phyloP scores from a whole-genome alignment of 768 basidiomycete species.

The Mycena rebaudengoi region DNA sequence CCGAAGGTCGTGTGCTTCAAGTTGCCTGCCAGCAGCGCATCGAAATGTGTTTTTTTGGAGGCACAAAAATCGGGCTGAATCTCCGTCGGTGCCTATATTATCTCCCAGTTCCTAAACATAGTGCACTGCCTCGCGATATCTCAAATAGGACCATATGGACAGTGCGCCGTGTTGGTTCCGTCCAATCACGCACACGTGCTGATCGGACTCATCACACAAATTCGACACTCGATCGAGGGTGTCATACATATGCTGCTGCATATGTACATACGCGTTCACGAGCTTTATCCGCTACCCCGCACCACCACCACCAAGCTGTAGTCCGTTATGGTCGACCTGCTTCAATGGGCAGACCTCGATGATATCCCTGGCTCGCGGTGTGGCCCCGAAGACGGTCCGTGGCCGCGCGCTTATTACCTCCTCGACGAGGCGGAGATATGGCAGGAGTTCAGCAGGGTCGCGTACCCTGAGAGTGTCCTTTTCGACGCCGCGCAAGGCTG shows the following conservation, averaged over 20 bases:
- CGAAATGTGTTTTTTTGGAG: too few species aligned
- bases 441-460: slow-evolving; percentile 57
- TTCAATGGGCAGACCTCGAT: slow-evolving; percentile 58
- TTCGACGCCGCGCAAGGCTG: slow-evolving; percentile 45
- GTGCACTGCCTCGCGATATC: too few species aligned
- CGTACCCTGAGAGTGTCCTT: slow-evolving; percentile 57
- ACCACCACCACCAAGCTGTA: background rate
- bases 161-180: too few species aligned
- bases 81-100: too few species aligned
- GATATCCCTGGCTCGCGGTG: slow-evolving; percentile 71
- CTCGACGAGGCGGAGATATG: slow-evolving; percentile 62
- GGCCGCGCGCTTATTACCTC: slow-evolving; percentile 67
- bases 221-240: background rate
- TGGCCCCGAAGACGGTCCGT: slow-evolving; percentile 70
- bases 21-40: too few species aligned
- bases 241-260: background rate
- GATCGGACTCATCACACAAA: background rate
- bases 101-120: too few species aligned
- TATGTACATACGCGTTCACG: slow-evolving; percentile 18
- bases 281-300: background rate
- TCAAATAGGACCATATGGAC: too few species aligned
- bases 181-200: slow-evolving; percentile 14
- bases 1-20: too few species aligned
- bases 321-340: slow-evolving; percentile 18
- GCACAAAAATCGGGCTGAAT: too few species aligned